Conservation (phyloP, 1,284 basidiomycete species). For the Trichosporon coremiiforme region DNA sequence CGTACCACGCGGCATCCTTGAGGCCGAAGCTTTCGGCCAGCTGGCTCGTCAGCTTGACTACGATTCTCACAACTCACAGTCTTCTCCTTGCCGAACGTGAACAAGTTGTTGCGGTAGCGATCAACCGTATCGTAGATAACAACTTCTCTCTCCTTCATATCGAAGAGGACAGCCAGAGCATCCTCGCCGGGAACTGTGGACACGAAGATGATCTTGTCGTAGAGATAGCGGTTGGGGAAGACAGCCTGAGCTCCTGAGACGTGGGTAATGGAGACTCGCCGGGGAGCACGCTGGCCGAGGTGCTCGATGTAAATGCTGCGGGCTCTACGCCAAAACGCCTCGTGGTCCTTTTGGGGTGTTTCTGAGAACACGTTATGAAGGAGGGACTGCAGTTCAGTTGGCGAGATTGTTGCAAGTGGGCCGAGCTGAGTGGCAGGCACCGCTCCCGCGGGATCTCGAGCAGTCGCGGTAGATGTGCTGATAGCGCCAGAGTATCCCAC, state of each 20-base stretch:
- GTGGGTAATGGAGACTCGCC: neutral
- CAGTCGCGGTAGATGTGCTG: no score
- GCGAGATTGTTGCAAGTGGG: neutral
- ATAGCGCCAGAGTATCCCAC: no score
- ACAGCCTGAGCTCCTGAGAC: neutral
- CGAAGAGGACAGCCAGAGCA: neutral
- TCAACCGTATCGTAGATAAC: conserved; percentile 9
- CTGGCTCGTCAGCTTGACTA: neutral
- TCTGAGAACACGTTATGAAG: neutral
- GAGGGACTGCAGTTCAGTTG: neutral
- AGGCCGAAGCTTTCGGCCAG: conserved; percentile 6
- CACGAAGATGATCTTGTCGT: conserved; percentile 13
- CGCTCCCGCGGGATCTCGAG: neutral
- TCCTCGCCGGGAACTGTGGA: neutral
- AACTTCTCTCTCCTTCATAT: conserved; percentile 11
- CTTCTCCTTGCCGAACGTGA: conserved; percentile 8
- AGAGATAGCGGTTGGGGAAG: neutral
- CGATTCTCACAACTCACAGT: neutral
- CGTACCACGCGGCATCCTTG: conserved; percentile 10
- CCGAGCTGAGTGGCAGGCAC: neutral
- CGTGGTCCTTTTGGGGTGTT: neutral
- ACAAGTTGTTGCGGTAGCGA: conserved; percentile 12
- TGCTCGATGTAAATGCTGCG: conserved; percentile 15
- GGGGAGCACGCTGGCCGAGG: neutral
- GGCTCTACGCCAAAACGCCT: neutral